A percentile compares a stretch with the other conserved stretches of the same genome.
phyloP scores from a whole-genome alignment of 2,329 filamentous ascomycete genomes.

The Fusarium sulawesiense region DNA sequence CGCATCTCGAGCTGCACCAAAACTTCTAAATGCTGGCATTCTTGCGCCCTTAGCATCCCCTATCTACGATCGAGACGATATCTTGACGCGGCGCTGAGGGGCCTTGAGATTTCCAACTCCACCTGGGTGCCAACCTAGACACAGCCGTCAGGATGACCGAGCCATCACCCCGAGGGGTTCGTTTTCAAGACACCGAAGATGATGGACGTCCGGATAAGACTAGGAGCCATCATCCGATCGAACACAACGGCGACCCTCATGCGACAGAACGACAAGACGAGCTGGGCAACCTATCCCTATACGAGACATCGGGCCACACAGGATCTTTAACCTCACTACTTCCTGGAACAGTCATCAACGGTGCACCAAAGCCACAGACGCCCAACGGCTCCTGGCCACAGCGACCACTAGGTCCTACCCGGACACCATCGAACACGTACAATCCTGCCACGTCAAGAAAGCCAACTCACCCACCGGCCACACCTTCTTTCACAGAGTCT shows the following conservation, averaged over 20 bases:
- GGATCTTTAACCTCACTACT: constrained; percentile 58
- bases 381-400: constrained; percentile 62
- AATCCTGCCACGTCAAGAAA: constrained; percentile 73
- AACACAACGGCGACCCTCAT: constrained; percentile 55
- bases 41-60: constrained; percentile 7
- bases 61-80: constrained; percentile 22
- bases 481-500: constrained; percentile 58
- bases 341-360: constrained; percentile 56
- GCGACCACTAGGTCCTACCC: constrained; percentile 74
- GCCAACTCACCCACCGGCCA: constrained; percentile 53
- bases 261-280: constrained; percentile 63
- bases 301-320: constrained; percentile 56
- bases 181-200: constrained; percentile 65
- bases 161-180: constrained; percentile 65
- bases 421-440: constrained; percentile 84
- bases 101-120: constrained; percentile 34
- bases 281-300: constrained; percentile 57
- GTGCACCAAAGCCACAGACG: constrained; percentile 53
- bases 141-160: constrained; percentile 54
- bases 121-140: constrained; percentile 30
- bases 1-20: constrained; percentile 29
- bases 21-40: constrained; percentile 20
- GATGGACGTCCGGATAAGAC: constrained; percentile 56
- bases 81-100: constrained; percentile 36
- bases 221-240: constrained; percentile 51